Evolutionary conservation across 108 stramenopile species (phyloP).

Genomic region (Nitzschia sp.): DNA sequence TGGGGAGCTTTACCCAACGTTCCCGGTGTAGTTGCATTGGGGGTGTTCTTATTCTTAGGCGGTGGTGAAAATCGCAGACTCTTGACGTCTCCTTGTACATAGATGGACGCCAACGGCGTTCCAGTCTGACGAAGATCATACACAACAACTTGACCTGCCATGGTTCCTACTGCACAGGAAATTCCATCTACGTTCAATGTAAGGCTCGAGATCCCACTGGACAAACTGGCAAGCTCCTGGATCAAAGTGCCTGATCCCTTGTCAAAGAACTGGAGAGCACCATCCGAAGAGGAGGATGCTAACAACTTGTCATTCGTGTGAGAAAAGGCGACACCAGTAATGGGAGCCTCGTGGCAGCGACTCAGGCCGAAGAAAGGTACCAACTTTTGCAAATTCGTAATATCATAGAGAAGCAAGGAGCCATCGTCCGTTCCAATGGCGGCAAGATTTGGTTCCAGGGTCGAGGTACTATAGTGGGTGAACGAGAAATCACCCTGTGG

Average conservation of each 20-base stretch:
- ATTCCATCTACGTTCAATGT: constrained; percentile 29
- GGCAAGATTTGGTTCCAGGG: constrained; percentile 16
- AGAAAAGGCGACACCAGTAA: constrained; percentile 45
- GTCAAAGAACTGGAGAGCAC: constrained; percentile 34
- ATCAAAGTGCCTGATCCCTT: constrained; percentile 10
- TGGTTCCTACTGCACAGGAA: constrained; percentile 41
- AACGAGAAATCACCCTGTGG: constrained; percentile 2
- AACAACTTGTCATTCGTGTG: constrained; percentile 24
- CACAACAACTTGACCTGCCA: constrained; percentile 25
- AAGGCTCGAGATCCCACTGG: constrained; percentile 14
- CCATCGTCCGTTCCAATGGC: constrained; percentile 43
- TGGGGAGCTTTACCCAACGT: neutral
- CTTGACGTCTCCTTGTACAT: constrained; percentile 10
- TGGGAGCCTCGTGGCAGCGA: constrained; percentile 15
- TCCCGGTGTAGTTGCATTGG: neutral
- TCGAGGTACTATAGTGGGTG: constrained; percentile 18
- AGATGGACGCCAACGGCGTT: constrained; percentile 12
- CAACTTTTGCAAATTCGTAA: neutral
- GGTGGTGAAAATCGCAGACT: constrained; percentile 33
- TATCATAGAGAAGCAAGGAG: constrained; percentile 29
- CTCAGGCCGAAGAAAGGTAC: constrained; percentile 12
- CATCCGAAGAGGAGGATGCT: constrained; percentile 30
- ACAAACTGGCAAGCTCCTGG: constrained; percentile 5
- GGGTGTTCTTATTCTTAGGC: constrained; percentile 11
- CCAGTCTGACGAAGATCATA: constrained; percentile 32